Evolutionary conservation across 2,329 filamentous ascomycete species (phyloP).

Genomic region (Orbilia javanica): DNA sequence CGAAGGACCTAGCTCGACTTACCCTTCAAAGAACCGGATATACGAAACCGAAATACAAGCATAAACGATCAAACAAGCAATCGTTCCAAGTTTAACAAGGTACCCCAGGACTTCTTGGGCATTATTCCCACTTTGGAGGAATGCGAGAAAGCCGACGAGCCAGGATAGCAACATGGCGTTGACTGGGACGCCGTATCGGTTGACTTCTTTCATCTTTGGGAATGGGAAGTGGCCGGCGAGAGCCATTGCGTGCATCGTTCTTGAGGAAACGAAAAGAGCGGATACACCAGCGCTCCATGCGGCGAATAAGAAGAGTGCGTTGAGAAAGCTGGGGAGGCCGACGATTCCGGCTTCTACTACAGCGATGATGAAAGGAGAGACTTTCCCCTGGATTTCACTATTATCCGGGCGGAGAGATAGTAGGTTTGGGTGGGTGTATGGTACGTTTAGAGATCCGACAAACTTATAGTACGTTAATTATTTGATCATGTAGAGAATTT

Average conservation of each 20-base stretch:
- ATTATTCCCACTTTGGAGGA: constrained; percentile 63
- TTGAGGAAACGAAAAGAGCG: constrained; percentile 66
- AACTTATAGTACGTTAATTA: constrained; percentile 60
- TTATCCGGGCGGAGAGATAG: constrained; percentile 57
- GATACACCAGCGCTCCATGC: constrained; percentile 67
- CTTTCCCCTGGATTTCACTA: constrained; percentile 56
- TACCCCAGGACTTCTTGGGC: constrained; percentile 56
- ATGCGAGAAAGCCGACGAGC: constrained; percentile 65
- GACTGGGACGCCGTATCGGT: constrained; percentile 65
- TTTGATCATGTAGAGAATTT: neutral
- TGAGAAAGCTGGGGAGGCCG: constrained; percentile 66
- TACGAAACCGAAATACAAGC: constrained; percentile 51
- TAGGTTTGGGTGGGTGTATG: constrained; percentile 64
- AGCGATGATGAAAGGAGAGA: constrained; percentile 65
- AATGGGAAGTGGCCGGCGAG: constrained; percentile 65
- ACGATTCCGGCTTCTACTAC: constrained; percentile 65
- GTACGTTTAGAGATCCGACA: constrained; percentile 66
- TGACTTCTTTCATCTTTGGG: constrained; percentile 63
- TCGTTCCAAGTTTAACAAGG: constrained; percentile 51
- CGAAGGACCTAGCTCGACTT: neutral
- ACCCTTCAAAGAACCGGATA: constrained; percentile 56
- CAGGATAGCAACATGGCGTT: constrained; percentile 65
- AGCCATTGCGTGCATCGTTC: constrained; percentile 67
- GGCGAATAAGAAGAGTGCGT: constrained; percentile 67
- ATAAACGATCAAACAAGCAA: constrained; percentile 51